Percentiles rank a stretch among this genome's conserved stretches.
Evolutionary conservation across 1,139 yeast genomes (phyloP).

Genomic region (Pichia sp.): DNA sequence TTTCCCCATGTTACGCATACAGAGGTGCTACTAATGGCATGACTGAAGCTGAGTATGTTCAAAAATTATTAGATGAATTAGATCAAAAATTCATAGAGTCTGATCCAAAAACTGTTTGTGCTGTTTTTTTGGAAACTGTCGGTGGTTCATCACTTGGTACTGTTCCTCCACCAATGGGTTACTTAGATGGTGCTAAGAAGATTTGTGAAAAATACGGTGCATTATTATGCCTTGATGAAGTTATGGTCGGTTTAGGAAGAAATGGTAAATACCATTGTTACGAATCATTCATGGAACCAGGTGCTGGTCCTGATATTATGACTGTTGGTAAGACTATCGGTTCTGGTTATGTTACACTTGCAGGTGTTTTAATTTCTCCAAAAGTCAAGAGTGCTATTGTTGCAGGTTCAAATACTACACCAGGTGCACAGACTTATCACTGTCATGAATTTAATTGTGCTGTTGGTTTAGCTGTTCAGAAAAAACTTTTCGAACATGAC

Average conservation of each 20-base stretch:
- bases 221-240: slow-evolving; percentile 41
- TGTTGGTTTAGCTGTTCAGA: slow-evolving; percentile 53
- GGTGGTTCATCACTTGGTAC: slow-evolving; percentile 58
- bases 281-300: slow-evolving; percentile 40
- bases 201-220: slow-evolving; percentile 43
- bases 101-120: slow-evolving; percentile 50
- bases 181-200: slow-evolving; percentile 37
- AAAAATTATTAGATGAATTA: slow-evolving; percentile 40
- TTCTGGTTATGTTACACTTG: slow-evolving; percentile 57
- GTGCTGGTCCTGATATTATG: slow-evolving; percentile 54
- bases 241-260: slow-evolving; percentile 48
- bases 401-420: slow-evolving; percentile 38
- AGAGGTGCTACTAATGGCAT: slow-evolving; percentile 40
- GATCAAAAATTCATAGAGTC: slow-evolving; percentile 45
- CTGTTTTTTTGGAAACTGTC: slow-evolving; percentile 50
- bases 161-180: slow-evolving; percentile 46
- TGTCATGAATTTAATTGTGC: slow-evolving; percentile 56
- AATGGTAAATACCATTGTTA: slow-evolving; percentile 34
- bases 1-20: slow-evolving; percentile 45
- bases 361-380: slow-evolving; percentile 52
- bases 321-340: slow-evolving; percentile 61
- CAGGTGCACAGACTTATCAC: slow-evolving; percentile 58
- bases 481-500: slow-evolving; percentile 39
- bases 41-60: slow-evolving; percentile 43
- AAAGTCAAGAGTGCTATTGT: slow-evolving; percentile 41